A percentile compares a stretch with the other conserved stretches of the same genome.
Evolutionary conservation across 2,329 filamentous ascomycete species (phyloP).

Genomic region (Aureobasidium sp.): DNA sequence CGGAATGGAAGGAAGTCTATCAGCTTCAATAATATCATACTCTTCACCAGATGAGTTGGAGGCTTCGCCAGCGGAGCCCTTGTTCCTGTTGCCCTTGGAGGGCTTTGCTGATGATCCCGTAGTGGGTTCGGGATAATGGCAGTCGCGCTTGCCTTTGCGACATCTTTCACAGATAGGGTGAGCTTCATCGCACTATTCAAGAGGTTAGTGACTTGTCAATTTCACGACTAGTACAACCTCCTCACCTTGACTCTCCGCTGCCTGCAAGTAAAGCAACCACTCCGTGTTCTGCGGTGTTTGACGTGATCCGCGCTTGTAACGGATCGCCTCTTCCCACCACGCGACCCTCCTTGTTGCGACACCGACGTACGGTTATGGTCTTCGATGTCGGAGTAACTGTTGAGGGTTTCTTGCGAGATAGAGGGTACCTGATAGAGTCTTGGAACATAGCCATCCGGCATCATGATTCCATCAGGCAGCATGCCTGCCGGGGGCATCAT

Average conservation of each 20-base stretch:
- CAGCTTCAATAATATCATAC: slow-evolving; percentile 30
- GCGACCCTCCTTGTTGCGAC: slow-evolving; percentile 18
- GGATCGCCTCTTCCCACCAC: slow-evolving; percentile 14
- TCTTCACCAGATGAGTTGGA: slow-evolving; percentile 46
- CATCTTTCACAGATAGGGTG: slow-evolving; percentile 85
- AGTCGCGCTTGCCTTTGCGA: slow-evolving; percentile 83
- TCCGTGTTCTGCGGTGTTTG: slow-evolving; percentile 88
- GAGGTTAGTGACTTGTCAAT: background rate
- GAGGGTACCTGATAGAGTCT: slow-evolving; percentile 24
- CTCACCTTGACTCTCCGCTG: slow-evolving; percentile 70
- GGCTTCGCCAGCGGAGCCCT: slow-evolving; percentile 35
- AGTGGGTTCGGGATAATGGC: slow-evolving; percentile 72
- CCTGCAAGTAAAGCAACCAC: slow-evolving; percentile 88
- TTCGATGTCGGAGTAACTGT: slow-evolving; percentile 24
- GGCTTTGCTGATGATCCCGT: slow-evolving; percentile 39
- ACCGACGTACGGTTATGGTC: slow-evolving; percentile 21
- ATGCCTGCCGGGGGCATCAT: background rate
- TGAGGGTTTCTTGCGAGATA: slow-evolving; percentile 25
- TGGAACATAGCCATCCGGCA: slow-evolving; percentile 18
- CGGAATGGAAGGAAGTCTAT: slow-evolving; percentile 33
- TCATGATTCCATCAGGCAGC: slow-evolving; percentile 17
- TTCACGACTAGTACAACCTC: background rate
- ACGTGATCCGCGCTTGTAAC: slow-evolving; percentile 51
- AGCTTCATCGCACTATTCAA: slow-evolving; percentile 71
- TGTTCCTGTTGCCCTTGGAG: slow-evolving; percentile 36